Conservation (phyloP, 2,329 filamentous ascomycete species). For the Diplodia scrobiculata region DNA sequence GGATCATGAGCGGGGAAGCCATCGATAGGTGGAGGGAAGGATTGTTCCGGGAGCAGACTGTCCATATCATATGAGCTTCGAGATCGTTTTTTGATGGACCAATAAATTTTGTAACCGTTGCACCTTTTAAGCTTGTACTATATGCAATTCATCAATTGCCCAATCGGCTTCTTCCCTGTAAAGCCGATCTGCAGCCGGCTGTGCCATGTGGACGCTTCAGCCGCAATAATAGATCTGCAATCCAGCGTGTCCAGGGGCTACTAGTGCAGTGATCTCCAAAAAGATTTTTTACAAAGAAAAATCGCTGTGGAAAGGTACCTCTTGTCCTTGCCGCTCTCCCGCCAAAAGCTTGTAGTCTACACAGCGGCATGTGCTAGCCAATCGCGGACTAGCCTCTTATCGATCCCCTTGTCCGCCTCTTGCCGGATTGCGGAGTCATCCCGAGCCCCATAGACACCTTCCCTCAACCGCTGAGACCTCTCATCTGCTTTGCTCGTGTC, state of each 20-base stretch:
- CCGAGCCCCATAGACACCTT: neutral
- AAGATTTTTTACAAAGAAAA: neutral
- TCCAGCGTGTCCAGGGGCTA: neutral
- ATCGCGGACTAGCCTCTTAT: neutral
- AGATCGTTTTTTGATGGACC: neutral
- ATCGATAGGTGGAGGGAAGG: neutral
- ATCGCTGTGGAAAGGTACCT: neutral
- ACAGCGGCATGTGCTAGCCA: neutral
- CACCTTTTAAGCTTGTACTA: too few species aligned
- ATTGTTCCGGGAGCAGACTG: neutral
- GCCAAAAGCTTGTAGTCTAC: neutral
- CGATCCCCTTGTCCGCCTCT: neutral
- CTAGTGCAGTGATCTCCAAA: neutral
- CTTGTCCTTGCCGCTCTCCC: neutral
- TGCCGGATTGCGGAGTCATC: constrained; percentile 7
- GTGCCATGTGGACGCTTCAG: neutral
- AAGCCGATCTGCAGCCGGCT: neutral
- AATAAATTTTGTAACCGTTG: too few species aligned
- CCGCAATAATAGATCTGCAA: neutral
- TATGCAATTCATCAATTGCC: neutral
- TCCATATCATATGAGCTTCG: neutral
- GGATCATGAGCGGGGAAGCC: too few species aligned
- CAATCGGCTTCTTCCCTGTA: neutral
- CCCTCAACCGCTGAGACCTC: neutral
- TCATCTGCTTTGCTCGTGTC: neutral